Evolutionary conservation across 108 stramenopile species (phyloP).

Genomic region (Nannochloropsis salina): DNA sequence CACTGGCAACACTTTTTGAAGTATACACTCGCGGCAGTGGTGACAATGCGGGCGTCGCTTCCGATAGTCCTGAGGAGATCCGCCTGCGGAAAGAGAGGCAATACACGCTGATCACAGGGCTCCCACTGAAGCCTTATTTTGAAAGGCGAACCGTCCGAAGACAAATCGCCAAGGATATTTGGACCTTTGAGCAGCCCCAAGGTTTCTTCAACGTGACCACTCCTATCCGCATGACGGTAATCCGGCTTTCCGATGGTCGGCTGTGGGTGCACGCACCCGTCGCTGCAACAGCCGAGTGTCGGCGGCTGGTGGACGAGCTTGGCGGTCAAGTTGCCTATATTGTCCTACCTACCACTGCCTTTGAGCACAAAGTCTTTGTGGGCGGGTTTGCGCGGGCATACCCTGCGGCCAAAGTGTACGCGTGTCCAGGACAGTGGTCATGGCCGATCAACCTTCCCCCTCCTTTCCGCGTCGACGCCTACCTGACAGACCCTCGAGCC

Average conservation of each 20-base stretch:
- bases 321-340: slow-evolving; percentile 38
- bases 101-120: slow-evolving; percentile 39
- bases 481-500: background rate
- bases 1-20: background rate
- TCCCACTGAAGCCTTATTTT: slow-evolving; percentile 43
- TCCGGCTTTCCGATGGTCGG: slow-evolving; percentile 31
- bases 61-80: background rate
- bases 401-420: slow-evolving; percentile 37
- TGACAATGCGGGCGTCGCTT: background rate
- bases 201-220: slow-evolving; percentile 45
- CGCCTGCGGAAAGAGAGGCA: slow-evolving; percentile 32
- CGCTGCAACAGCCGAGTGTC: slow-evolving; percentile 38
- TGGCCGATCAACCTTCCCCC: slow-evolving; percentile 43
- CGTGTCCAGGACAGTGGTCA: slow-evolving; percentile 42
- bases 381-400: slow-evolving; percentile 32
- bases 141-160: background rate
- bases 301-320: slow-evolving; percentile 32
- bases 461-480: slow-evolving; percentile 36
- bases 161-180: slow-evolving; percentile 8
- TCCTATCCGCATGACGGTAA: slow-evolving; percentile 44
- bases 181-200: slow-evolving; percentile 23
- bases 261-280: slow-evolving; percentile 51
- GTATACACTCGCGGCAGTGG: background rate
- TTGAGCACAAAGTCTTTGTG: slow-evolving; percentile 48
- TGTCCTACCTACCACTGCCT: slow-evolving; percentile 44